Evolutionary conservation across 805 yeast species (phyloP).

Genomic region (Helenozyma baotianmanensis): DNA sequence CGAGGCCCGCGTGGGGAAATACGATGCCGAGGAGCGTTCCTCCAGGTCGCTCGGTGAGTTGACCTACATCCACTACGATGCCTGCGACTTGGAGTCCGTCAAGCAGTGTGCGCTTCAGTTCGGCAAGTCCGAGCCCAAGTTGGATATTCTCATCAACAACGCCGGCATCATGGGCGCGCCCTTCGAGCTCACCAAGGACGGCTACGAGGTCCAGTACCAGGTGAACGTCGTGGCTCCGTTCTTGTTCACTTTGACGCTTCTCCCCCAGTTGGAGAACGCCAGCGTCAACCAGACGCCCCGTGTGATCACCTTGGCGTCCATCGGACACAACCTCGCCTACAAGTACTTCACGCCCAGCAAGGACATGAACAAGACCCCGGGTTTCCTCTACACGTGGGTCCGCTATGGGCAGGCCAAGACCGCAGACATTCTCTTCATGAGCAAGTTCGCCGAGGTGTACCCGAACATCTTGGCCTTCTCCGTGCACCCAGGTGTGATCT

Average conservation of each 20-base stretch:
- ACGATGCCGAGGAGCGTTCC: constrained; percentile 23
- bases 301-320: constrained; percentile 27
- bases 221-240: constrained; percentile 34
- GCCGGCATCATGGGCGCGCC: constrained; percentile 43
- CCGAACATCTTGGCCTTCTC: constrained; percentile 32
- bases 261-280: constrained; percentile 23
- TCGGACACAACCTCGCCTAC: constrained; percentile 26
- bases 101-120: constrained; percentile 21
- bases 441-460: constrained; percentile 20
- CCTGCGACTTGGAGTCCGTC: constrained; percentile 14
- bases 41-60: constrained; percentile 12
- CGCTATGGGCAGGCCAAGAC: constrained; percentile 35
- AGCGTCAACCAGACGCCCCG: constrained; percentile 21
- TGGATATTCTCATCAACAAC: constrained; percentile 35
- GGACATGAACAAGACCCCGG: constrained; percentile 22
- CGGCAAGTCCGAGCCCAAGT: constrained; percentile 18
- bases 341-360: constrained; percentile 23
- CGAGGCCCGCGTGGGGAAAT: constrained; percentile 18
- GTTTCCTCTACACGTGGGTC: constrained; percentile 23
- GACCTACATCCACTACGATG: constrained; percentile 12
- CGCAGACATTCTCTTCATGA: constrained; percentile 29
- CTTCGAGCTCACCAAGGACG: constrained; percentile 30
- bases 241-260: constrained; percentile 26
- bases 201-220: constrained; percentile 38
- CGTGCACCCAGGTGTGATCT: constrained; percentile 37